Conservation (phyloP, 306 rosid species). For the Phaseolus lunatus region DNA sequence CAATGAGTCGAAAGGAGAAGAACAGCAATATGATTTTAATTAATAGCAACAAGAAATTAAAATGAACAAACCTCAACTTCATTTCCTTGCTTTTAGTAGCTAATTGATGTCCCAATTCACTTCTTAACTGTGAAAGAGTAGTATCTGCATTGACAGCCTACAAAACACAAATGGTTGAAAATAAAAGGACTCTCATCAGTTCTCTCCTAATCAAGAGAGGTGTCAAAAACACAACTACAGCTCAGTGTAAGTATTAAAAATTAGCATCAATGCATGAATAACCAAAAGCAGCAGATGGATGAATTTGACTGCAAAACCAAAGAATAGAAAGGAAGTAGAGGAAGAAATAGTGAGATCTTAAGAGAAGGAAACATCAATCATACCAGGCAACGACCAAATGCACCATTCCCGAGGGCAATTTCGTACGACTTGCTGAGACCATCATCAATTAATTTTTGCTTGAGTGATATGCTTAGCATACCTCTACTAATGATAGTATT, state of each 20-base stretch:
- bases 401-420: constrained; percentile 72
- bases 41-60: neutral
- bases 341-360: neutral
- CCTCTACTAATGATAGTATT: constrained; percentile 71
- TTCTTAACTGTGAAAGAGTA: constrained; percentile 68
- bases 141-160: constrained; percentile 84
- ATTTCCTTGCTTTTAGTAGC: constrained; percentile 74
- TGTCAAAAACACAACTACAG: neutral
- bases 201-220: neutral
- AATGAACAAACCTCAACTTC: constrained; percentile 68
- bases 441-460: constrained; percentile 71
- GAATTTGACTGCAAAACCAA: constrained; percentile 23
- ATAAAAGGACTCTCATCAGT: constrained; percentile 10
- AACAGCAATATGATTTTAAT: neutral
- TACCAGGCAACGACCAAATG: constrained; percentile 83
- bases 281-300: neutral
- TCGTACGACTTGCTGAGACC: constrained; percentile 65
- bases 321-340: neutral
- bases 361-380: constrained; percentile 23
- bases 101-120: constrained; percentile 87
- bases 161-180: constrained; percentile 39
- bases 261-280: neutral
- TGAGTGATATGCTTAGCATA: constrained; percentile 60
- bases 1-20: too few species aligned
- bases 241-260: neutral